Base-by-base conservation (phyloP, 352 stramenopile genomes). In the Pythium sukuiense region DNA sequence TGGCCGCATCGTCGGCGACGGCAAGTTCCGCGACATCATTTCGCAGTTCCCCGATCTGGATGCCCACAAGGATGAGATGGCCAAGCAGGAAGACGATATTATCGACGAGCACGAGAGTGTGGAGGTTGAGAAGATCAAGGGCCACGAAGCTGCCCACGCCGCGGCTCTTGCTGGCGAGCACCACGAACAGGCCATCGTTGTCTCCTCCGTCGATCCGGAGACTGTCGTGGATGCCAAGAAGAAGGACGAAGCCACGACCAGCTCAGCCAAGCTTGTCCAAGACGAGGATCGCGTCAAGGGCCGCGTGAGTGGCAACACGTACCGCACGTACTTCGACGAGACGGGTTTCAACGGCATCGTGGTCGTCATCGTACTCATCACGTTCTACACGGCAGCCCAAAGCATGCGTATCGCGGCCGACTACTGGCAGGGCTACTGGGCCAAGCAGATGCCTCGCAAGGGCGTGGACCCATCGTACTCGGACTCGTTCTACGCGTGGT, bases 1-100 rank as follows among this genome's bases (percentile, higher is more conserved):
- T 30, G 72, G 72, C 8, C 58, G 45, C 26, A 71, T 78, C 32
- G 61, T 65, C 14, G 72, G 68, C 13, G 68, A 78, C 37, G 65
- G 72, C 35, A 58, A 50, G 32, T 76, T 65, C 53, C 29, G 57
- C 4, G 67, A 70, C 16, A 63, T 71, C n/a, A 59, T 67, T 2
- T 53, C 49, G 2, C 63, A 72, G 60, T 76, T 76, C 37, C 69
- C 69, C 33, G 53, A 63, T 46, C 37, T 72, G 5, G 30, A 61
- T 18, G 46, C 26, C 11, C 32, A 37, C 32, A 37, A 37, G 32
- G 32, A 37, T 9, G 32, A 37, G 1, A 48, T 61, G 43, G 52
- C 45, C 37, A 48, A 68, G 12, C 59, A 63, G 55, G 26, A 64
- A 18, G 46, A 13, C 0, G 56, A 70, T 30, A 32, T 65, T 6